These are phyloP conservation scores for Smithsoniella earleae DNA, from an alignment of 163 green algal genomes.

Conservation along the genomic window DNA sequence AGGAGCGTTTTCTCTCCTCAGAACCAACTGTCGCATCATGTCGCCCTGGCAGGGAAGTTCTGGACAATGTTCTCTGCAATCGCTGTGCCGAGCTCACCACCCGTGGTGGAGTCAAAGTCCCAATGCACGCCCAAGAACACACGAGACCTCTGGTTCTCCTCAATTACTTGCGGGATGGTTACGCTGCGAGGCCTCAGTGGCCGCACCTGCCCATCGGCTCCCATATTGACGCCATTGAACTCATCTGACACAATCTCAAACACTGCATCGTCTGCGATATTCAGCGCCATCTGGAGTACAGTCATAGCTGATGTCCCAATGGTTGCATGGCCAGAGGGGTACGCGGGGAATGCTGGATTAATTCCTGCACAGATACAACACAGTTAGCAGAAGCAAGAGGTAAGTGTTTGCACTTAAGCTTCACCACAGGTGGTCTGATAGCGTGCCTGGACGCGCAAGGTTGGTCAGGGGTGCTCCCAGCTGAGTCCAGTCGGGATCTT, in stretches of 20 bases:
- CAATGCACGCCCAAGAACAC: background rate
- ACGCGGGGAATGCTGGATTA: background rate
- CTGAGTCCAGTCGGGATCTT: background rate
- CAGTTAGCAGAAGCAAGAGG: too few species aligned
- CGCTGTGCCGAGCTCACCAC: background rate
- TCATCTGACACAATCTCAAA: background rate
- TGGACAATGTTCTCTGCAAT: background rate
- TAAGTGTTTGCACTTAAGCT: too few species aligned
- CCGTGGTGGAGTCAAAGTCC: background rate
- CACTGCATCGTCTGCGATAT: background rate
- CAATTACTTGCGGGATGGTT: too few species aligned
- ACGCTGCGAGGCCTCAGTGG: too few species aligned
- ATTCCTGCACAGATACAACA: background rate
- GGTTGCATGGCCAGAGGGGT: background rate
- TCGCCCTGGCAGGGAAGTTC: background rate
- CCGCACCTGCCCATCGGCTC: too few species aligned
- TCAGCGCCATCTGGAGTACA: background rate
- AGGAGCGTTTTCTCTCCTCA: too few species aligned
- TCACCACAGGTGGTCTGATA: too few species aligned
- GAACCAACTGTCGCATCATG: too few species aligned
- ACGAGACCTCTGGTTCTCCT: background rate
- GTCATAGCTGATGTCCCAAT: background rate
- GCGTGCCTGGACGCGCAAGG: too few species aligned
- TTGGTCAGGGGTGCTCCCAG: background rate
- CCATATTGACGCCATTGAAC: background rate